Base-by-base conservation (phyloP, 1,284 basidiomycete species). In the Flammula alnicola region DNA sequence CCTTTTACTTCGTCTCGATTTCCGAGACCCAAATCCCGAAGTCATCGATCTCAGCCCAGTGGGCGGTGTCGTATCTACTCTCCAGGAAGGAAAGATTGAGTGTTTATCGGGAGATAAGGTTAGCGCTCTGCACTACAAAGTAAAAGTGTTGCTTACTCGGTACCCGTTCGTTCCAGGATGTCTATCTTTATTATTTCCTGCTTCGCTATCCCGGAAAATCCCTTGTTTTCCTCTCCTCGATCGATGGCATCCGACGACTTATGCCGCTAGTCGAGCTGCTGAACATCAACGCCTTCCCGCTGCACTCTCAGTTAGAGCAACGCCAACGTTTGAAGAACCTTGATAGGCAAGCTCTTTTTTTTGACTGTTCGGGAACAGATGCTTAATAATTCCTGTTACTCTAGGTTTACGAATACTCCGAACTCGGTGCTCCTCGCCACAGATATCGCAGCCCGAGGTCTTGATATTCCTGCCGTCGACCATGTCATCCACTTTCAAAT, bases 401-500 rank as follows among this genome's bases (percentile, higher is more conserved):
- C 12, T 61, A 91, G 91, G 48, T 97, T 98, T 79, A 93, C 89
- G 61, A 77, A 79, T 0, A 81, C 78, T 1, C 67, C 81, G 0
- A 86, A 90, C 55, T 86, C 86, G 1, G 83, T 98, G 27, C 82
- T 99, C 4, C 88, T 99, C 32, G 95, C 97, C 14, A 99, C 97
- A 0, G 97, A 99, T 67, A 92, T 99, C 45, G 97, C 97, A 8
- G 95, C 97, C 2, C 86, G 95, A 51, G 95, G 95, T 61, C 88
- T 95, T 63, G 95, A 97, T 72, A 90, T 98, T 52, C 92, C 93
- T 10, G 82, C 94, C 12, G 82, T 98, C 7, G 93, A 95, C 66
- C 93, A 97, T 66, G 96, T 99, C 44, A 85, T 99, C 63, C 98
- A 99, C 69, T 99, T 95, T 72, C 84, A 99, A 22, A 94, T 78